Evolutionary conservation across 805 yeast genomes (phyloP).

Genomic region (Starmerella asiatica): DNA sequence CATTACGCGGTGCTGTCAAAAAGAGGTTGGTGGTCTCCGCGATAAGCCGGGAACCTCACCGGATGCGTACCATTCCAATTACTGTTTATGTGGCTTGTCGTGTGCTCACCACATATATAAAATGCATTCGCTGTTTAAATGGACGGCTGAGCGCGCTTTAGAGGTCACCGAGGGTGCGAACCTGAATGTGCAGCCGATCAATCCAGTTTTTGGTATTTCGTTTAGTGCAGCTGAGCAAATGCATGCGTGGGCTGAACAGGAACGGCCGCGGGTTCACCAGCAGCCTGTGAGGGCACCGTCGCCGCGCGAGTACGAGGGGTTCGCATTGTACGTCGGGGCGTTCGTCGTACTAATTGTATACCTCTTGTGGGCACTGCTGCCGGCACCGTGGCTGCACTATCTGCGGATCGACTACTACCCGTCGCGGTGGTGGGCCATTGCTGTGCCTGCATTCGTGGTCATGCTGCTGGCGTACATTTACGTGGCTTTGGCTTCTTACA

Average conservation of each 20-base stretch:
- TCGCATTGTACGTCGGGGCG: slow-evolving; percentile 62
- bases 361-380: slow-evolving; percentile 63
- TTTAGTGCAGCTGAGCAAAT: slow-evolving; percentile 30
- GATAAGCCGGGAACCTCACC: slow-evolving; percentile 77
- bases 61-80: slow-evolving; percentile 87
- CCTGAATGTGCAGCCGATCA: slow-evolving; percentile 26
- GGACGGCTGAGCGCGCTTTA: slow-evolving; percentile 18
- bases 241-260: slow-evolving; percentile 14
- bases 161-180: background rate
- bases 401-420: slow-evolving; percentile 63
- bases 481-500: slow-evolving; percentile 55
- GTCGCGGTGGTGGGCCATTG: slow-evolving; percentile 81
- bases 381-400: slow-evolving; percentile 37
- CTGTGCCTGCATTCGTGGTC: slow-evolving; percentile 57
- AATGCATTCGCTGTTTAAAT: slow-evolving; percentile 24
- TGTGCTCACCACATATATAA: slow-evolving; percentile 37
- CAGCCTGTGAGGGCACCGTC: slow-evolving; percentile 8
- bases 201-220: slow-evolving; percentile 52
- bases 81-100: slow-evolving; percentile 64
- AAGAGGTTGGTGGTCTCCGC: slow-evolving; percentile 53
- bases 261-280: slow-evolving; percentile 1
- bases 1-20: slow-evolving; percentile 66
- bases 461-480: slow-evolving; percentile 63
- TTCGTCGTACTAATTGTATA: slow-evolving; percentile 43
- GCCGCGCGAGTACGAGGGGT: slow-evolving; percentile 66